A percentile compares a stretch with the other conserved stretches of the same genome.
These are phyloP conservation scores for Haplographium delicatum DNA, from an alignment of 495 filamentous ascomycete species.

Conservation along the genomic window DNA sequence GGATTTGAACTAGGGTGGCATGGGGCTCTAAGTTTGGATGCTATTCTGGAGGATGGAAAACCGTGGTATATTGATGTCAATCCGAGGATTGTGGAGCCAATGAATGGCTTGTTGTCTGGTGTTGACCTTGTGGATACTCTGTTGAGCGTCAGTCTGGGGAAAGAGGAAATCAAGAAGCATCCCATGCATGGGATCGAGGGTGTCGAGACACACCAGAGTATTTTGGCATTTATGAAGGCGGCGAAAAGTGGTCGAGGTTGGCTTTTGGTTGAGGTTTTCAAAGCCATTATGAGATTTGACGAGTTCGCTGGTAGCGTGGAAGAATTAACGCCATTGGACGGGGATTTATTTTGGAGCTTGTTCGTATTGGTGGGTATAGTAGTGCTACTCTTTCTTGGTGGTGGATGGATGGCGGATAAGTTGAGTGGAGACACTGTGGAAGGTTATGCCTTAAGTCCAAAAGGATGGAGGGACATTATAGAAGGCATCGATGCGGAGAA, in stretches of 20 bases:
- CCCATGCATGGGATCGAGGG: slow-evolving; percentile 5
- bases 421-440: background rate
- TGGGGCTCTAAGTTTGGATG: slow-evolving; percentile 12
- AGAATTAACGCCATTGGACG: slow-evolving; percentile 1
- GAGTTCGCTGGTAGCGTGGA: slow-evolving; percentile 5
- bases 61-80: slow-evolving; percentile 9
- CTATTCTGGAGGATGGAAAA: slow-evolving; percentile 1
- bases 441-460: background rate
- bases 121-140: slow-evolving; percentile 5
- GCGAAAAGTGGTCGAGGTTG: background rate
- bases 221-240: background rate
- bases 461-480: background rate
- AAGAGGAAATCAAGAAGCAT: background rate
- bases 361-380: background rate
- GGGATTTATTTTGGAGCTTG: background rate
- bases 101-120: slow-evolving; percentile 4
- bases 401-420: background rate
- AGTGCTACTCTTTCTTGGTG: background rate
- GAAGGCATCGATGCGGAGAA: background rate
- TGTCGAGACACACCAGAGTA: slow-evolving; percentile 1
- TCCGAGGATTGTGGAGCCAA: slow-evolving; percentile 11
- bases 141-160: background rate
- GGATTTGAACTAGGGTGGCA: slow-evolving; percentile 2
- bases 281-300: background rate
- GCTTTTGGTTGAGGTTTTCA: slow-evolving; percentile 1